These are phyloP conservation scores for Cladobotryum protrusum DNA, from an alignment of 2,329 filamentous ascomycete genomes.

Conservation along the genomic window DNA sequence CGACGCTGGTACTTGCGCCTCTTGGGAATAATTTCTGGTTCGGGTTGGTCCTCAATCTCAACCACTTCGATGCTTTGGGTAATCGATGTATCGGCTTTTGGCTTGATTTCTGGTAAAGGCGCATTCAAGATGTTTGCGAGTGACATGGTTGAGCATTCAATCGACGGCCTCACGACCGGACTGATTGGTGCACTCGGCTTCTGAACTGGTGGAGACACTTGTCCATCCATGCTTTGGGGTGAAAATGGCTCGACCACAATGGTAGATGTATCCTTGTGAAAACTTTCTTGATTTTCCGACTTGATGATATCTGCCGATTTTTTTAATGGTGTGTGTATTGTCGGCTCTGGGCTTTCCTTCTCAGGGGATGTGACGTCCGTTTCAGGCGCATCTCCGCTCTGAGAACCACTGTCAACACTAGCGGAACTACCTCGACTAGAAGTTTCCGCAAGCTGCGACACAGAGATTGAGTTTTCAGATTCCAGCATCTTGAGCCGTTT, in stretches of 20 bases:
- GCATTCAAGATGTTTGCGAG: conserved; percentile 29
- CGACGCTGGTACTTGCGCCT: conserved; percentile 30
- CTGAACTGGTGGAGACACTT: conserved; percentile 19
- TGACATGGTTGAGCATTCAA: conserved; percentile 23
- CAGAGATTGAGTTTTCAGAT: conserved; percentile 16
- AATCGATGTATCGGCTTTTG: conserved; percentile 12
- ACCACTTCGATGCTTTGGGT: conserved; percentile 22
- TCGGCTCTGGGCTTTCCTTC: conserved; percentile 38
- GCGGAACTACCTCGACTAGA: conserved; percentile 35
- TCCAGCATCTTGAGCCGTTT: conserved; percentile 39
- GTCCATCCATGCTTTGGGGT: conserved; percentile 24
- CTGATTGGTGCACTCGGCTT: neutral
- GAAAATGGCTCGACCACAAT: conserved; percentile 22
- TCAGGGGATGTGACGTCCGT: conserved; percentile 47
- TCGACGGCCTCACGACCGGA: neutral
- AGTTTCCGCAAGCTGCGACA: conserved; percentile 15
- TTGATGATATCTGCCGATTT: conserved; percentile 3
- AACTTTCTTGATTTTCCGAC: conserved; percentile 10
- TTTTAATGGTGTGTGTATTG: conserved; percentile 24
- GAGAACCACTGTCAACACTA: conserved; percentile 20
- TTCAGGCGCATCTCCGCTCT: conserved; percentile 24
- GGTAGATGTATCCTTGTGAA: conserved; percentile 2
- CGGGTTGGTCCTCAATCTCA: conserved; percentile 12
- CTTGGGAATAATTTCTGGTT: conserved; percentile 17
- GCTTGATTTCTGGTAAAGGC: conserved; percentile 13